A percentile compares a stretch with the other conserved stretches of the same genome.
These are phyloP conservation scores for Acidiella bohemica DNA, from an alignment of 495 filamentous ascomycete species.

Conservation along the genomic window DNA sequence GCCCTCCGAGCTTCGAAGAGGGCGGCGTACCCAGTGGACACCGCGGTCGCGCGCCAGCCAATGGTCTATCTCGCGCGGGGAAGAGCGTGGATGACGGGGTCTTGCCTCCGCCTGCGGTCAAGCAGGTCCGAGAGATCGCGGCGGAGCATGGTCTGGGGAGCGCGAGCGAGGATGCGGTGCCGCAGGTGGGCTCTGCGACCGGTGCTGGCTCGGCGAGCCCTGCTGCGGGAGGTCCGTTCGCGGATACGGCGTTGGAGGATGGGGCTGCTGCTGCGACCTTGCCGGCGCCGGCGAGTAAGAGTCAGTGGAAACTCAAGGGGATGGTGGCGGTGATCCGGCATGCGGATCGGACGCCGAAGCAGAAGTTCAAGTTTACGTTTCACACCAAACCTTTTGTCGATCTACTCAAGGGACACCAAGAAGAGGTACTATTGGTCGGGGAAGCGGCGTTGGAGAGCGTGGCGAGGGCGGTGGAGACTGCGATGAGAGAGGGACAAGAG, in stretches of 20 bases:
- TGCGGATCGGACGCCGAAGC: slow-evolving; percentile 93
- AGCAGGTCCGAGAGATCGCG: background rate
- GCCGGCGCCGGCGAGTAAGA: slow-evolving; percentile 78
- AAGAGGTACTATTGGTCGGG: slow-evolving; percentile 89
- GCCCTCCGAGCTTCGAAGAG: slow-evolving; percentile 8
- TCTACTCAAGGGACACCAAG: slow-evolving; percentile 81
- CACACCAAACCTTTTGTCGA: slow-evolving; percentile 94
- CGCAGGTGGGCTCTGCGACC: too few relatives aligned
- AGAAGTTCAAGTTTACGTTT: slow-evolving; percentile 99
- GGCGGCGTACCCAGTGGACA: background rate
- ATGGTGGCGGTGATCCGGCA: slow-evolving; percentile 94
- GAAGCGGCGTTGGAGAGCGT: slow-evolving; percentile 85
- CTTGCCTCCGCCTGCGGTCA: slow-evolving; percentile 11
- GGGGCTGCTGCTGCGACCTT: slow-evolving; percentile 22
- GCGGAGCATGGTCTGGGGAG: background rate
- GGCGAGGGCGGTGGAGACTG: slow-evolving; percentile 64
- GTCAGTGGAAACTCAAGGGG: slow-evolving; percentile 96
- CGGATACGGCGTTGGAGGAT: background rate
- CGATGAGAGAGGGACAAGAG: slow-evolving; percentile 63
- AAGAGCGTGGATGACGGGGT: slow-evolving; percentile 7
- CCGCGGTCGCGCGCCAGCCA: background rate
- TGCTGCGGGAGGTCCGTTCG: too few relatives aligned
- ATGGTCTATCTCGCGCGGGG: too few relatives aligned
- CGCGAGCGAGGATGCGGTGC: background rate
- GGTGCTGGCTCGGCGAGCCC: too few relatives aligned